phyloP scores from a whole-genome alignment of 192 early-diverging fungal genomes.

The Rhizoclosmatium globosum region DNA sequence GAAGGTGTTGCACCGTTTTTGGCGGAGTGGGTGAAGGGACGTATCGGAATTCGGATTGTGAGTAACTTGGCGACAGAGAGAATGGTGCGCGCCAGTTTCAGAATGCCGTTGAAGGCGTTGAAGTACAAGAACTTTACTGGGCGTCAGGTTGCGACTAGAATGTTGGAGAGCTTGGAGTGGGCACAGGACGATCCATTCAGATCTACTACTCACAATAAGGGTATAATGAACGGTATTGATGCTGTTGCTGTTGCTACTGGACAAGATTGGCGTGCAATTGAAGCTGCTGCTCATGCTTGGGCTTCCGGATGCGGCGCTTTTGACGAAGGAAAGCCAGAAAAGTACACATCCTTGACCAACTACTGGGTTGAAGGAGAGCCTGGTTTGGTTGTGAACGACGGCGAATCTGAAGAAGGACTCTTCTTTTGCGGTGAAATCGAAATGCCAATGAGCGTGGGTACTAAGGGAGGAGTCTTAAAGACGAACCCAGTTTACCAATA shows the following conservation, averaged over 20 bases:
- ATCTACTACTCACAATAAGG: conserved; percentile 81
- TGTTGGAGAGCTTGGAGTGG: conserved; percentile 77
- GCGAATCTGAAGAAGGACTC: conserved; percentile 48
- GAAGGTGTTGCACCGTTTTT: conserved; percentile 74
- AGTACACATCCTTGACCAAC: conserved; percentile 71
- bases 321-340: neutral
- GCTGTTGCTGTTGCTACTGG: conserved; percentile 79
- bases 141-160: conserved; percentile 65
- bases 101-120: conserved; percentile 66
- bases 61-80: conserved; percentile 75
- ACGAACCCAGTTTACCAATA: conserved; percentile 76
- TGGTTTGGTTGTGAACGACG: conserved; percentile 28
- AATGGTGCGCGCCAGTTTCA: conserved; percentile 62
- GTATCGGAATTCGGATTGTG: conserved; percentile 72
- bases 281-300: conserved; percentile 76
- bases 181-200: conserved; percentile 74
- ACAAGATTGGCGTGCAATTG: conserved; percentile 83
- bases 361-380: conserved; percentile 69
- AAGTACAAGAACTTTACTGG: conserved; percentile 73
- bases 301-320: conserved; percentile 50
- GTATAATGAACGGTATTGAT: conserved; percentile 85
- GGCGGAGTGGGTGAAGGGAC: conserved; percentile 58
- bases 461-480: conserved; percentile 76
- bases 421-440: conserved; percentile 73
- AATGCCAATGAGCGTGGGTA: conserved; percentile 76